Percentiles rank a stretch among this genome's conserved stretches.
These are phyloP conservation scores for Erodium trifolium DNA, from an alignment of 441 rosid species.

Conservation along the genomic window DNA sequence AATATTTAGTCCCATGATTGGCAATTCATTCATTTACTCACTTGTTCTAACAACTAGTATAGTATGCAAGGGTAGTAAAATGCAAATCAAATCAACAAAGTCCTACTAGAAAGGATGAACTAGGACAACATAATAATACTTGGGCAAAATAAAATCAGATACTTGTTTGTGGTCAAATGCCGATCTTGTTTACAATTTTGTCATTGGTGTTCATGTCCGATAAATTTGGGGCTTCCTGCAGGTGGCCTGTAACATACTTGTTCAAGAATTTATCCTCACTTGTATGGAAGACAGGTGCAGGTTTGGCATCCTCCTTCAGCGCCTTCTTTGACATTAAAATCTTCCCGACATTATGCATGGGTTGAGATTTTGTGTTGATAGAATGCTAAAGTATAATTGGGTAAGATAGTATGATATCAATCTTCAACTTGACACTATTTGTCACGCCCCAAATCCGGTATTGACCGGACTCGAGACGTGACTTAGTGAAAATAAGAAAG, in stretches of 20 bases:
- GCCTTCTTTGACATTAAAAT: not conserved
- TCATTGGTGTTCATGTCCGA: not conserved
- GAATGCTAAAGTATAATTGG: not conserved
- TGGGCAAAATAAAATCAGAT: not conserved
- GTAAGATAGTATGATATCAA: not conserved
- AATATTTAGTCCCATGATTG: too few relatives aligned
- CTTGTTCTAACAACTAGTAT: too few relatives aligned
- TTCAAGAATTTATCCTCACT: not conserved
- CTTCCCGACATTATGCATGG: not conserved
- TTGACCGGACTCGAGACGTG: too few relatives aligned
- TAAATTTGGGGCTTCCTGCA: not conserved
- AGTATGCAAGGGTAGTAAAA: too few relatives aligned
- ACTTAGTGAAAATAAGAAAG: too few relatives aligned
- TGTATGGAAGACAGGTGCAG: not conserved
- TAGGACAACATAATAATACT: too few relatives aligned
- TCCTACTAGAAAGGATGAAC: too few relatives aligned
- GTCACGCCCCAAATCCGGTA: too few relatives aligned
- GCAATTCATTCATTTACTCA: too few relatives aligned
- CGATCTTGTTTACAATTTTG: not conserved
- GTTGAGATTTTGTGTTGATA: not conserved
- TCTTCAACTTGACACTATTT: not conserved
- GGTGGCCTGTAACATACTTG: not conserved
- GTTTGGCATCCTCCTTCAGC: not conserved
- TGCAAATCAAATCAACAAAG: too few relatives aligned
- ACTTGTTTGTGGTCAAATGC: not conserved